phyloP scores from a whole-genome alignment of 2,329 filamentous ascomycete genomes.

The Cordyceps pruinosa region DNA sequence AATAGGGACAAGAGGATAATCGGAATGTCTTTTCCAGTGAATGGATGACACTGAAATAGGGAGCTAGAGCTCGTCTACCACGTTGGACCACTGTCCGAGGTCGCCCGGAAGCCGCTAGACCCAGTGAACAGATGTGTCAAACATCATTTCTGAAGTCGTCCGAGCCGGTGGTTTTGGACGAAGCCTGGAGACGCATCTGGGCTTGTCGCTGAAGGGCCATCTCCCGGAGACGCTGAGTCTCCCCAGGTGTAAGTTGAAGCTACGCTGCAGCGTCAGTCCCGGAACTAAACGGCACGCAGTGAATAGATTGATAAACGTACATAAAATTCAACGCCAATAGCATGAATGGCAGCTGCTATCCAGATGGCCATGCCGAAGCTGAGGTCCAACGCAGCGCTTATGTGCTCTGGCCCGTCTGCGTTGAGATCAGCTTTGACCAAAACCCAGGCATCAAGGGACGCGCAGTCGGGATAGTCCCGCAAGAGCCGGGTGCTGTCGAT shows the following conservation, averaged over 20 bases:
- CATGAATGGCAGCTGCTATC: conserved; percentile 45
- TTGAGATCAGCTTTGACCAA: conserved; percentile 26
- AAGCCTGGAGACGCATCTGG: conserved; percentile 38
- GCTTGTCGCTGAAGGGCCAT: conserved; percentile 50
- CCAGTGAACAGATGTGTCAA: too few species aligned
- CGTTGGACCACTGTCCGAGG: too few species aligned
- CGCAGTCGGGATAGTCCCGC: conserved; percentile 36
- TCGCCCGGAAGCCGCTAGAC: neutral
- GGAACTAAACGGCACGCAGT: too few species aligned
- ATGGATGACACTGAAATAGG: too few species aligned
- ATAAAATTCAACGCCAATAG: conserved; percentile 40
- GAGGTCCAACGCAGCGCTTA: conserved; percentile 36
- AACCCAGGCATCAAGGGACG: conserved; percentile 27
- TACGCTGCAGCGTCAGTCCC: conserved; percentile 20
- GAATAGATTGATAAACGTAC: conserved; percentile 22
- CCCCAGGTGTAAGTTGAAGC: conserved; percentile 45
- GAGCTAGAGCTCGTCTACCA: too few species aligned
- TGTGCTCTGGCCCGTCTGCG: conserved; percentile 18
- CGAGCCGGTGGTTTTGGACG: neutral
- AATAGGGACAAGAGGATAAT: too few species aligned
- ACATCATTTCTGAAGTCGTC: neutral
- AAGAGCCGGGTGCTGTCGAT: conserved; percentile 21
- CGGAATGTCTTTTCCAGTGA: too few species aligned
- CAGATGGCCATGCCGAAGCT: conserved; percentile 45
- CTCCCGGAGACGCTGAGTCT: conserved; percentile 44